phyloP scores from a whole-genome alignment of 169 alveolate genomes.

The Plasmodium billcollinsi region DNA sequence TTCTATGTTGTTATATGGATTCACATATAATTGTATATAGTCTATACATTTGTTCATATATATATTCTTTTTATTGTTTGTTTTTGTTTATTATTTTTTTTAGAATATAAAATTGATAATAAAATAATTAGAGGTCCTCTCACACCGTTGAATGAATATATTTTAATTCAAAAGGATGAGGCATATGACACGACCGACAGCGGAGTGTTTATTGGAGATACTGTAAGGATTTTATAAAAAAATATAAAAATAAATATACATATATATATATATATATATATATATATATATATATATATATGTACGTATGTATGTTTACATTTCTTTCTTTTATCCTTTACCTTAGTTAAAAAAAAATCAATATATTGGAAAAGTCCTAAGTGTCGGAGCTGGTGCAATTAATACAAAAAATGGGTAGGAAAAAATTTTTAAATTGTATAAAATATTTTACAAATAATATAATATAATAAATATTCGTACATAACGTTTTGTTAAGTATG shows the following conservation, averaged over 20 bases:
- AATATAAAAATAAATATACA: too few relatives aligned
- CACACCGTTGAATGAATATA: slow-evolving; percentile 56
- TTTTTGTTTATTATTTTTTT: background rate
- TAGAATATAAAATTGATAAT: slow-evolving; percentile 65
- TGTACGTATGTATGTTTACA: background rate
- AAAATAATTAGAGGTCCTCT: slow-evolving; percentile 67
- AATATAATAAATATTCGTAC: background rate
- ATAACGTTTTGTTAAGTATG: background rate
- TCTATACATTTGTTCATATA: background rate
- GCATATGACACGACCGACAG: slow-evolving; percentile 71
- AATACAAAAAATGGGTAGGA: slow-evolving; percentile 71
- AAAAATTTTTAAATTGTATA: background rate
- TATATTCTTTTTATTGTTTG: background rate
- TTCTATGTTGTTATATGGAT: background rate
- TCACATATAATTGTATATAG: background rate
- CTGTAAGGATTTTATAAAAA: slow-evolving; percentile 21
- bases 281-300: background rate
- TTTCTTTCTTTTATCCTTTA: background rate
- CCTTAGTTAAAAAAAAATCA: slow-evolving; percentile 47
- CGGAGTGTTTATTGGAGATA: slow-evolving; percentile 75
- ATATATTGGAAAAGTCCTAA: slow-evolving; percentile 60
- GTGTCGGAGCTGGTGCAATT: slow-evolving; percentile 69
- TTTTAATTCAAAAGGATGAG: slow-evolving; percentile 57
- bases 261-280: background rate
- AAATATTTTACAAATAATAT: background rate